Conservation (phyloP, 2,329 filamentous ascomycete genomes). For the Fusarium sp. region DNA sequence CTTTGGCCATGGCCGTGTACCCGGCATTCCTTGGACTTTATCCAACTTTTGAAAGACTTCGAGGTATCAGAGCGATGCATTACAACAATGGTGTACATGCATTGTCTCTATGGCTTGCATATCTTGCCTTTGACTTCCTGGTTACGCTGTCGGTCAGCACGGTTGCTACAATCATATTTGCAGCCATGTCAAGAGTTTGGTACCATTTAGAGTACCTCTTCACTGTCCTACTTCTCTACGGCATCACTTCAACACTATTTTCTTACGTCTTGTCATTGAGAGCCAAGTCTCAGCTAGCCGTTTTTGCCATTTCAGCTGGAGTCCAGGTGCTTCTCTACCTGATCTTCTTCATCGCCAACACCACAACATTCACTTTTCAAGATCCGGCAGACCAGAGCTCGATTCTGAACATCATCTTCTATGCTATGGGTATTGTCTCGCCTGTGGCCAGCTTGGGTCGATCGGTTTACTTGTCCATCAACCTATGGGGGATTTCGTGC, state of each 20-base stretch:
- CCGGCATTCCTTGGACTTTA: constrained; percentile 13
- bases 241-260: constrained; percentile 1
- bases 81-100: constrained; percentile 17
- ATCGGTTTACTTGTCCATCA: not conserved
- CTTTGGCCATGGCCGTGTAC: constrained; percentile 9
- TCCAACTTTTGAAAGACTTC: constrained; percentile 11
- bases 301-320: constrained; percentile 1
- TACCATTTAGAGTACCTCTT: constrained; percentile 11
- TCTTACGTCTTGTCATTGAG: not conserved
- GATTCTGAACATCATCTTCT: not conserved
- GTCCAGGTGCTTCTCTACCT: not conserved
- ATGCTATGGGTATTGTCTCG: not conserved
- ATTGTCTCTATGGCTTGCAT: not conserved
- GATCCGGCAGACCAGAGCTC: not conserved
- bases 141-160: not conserved
- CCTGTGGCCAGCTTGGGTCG: not conserved
- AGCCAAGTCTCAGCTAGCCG: constrained; percentile 3
- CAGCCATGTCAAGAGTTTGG: not conserved
- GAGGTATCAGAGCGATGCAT: constrained; percentile 16
- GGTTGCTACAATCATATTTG: not conserved
- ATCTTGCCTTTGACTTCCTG: constrained; percentile 8
- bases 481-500: not conserved
- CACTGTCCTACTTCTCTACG: not conserved
- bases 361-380: not conserved
- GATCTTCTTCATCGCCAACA: constrained; percentile 9